phyloP scores from a whole-genome alignment of 257 asterid species.

The Perilla frutescens region DNA sequence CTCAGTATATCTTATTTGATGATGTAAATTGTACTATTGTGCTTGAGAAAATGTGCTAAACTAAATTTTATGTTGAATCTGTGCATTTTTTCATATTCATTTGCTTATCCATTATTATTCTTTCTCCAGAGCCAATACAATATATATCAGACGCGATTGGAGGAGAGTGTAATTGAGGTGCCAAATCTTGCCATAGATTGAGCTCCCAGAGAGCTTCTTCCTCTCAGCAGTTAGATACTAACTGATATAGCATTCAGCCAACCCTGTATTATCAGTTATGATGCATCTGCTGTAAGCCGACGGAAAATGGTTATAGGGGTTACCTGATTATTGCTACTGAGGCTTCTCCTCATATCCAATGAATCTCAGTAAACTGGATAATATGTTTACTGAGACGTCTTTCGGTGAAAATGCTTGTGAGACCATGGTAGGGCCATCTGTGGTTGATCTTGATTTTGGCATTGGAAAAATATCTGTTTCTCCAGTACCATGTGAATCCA shows the following conservation, averaged over 20 bases:
- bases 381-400: slow-evolving; percentile 56
- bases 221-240: slow-evolving; percentile 19
- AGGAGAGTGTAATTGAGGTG: slow-evolving; percentile 21
- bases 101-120: slow-evolving; percentile 26
- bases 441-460: slow-evolving; percentile 46
- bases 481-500: slow-evolving; percentile 43
- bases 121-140: slow-evolving; percentile 19
- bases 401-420: slow-evolving; percentile 48
- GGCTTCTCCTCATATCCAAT: slow-evolving; percentile 34
- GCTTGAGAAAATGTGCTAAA: not conserved
- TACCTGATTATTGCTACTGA: slow-evolving; percentile 37
- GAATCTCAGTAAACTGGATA: slow-evolving; percentile 41
- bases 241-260: not conserved
- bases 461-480: slow-evolving; percentile 45
- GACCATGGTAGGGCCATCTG: slow-evolving; percentile 41
- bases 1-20: slow-evolving; percentile 16
- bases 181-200: slow-evolving; percentile 19
- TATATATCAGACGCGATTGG: not conserved
- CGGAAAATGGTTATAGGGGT: slow-evolving; percentile 41
- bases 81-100: not conserved
- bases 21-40: not conserved
- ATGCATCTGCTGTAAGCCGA: slow-evolving; percentile 27
- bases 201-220: slow-evolving; percentile 24
- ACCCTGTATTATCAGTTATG: slow-evolving; percentile 3
- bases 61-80: slow-evolving; percentile 8